Evolutionary conservation across 129 eudicot genomes (phyloP).

Genomic region (Artemisia argyi): DNA sequence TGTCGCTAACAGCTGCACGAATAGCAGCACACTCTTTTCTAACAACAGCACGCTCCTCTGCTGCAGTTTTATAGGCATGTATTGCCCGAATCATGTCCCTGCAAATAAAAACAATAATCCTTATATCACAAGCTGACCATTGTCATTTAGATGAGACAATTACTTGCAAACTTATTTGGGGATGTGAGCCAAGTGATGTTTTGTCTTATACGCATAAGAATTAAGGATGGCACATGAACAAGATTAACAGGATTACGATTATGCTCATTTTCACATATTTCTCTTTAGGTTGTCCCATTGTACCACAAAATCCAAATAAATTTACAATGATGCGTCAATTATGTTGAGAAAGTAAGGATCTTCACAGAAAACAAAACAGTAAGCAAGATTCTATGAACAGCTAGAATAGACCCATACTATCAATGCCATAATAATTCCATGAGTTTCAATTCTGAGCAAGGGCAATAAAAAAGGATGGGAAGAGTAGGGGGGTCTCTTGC

Average conservation of each 20-base stretch:
- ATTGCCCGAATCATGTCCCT: conserved; percentile 99
- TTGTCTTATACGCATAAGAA: too few relatives aligned
- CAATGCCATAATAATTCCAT: conserved; percentile 3
- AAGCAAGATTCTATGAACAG: conserved; percentile 5
- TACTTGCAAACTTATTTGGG: too few relatives aligned
- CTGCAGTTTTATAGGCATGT: conserved; percentile 99
- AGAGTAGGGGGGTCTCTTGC: too few relatives aligned
- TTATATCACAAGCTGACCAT: too few relatives aligned
- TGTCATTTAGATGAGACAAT: too few relatives aligned
- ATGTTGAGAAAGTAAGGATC: background rate
- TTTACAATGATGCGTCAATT: background rate
- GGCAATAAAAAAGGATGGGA: too few relatives aligned
- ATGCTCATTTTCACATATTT: too few relatives aligned
- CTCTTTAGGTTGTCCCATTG: too few relatives aligned
- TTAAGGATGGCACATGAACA: too few relatives aligned
- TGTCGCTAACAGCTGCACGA: conserved; percentile 94
- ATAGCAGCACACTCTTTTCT: conserved; percentile 95
- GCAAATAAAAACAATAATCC: conserved; percentile 14
- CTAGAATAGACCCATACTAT: conserved; percentile 8
- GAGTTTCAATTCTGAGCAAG: background rate
- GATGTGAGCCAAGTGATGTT: too few relatives aligned
- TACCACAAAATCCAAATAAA: too few relatives aligned
- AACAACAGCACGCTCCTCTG: conserved; percentile 98
- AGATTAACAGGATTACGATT: too few relatives aligned
- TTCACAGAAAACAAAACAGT: conserved; percentile 5